Evolutionary conservation across 1,284 basidiomycete species (phyloP).

Genomic region (Lignosus rhinocerotis): DNA sequence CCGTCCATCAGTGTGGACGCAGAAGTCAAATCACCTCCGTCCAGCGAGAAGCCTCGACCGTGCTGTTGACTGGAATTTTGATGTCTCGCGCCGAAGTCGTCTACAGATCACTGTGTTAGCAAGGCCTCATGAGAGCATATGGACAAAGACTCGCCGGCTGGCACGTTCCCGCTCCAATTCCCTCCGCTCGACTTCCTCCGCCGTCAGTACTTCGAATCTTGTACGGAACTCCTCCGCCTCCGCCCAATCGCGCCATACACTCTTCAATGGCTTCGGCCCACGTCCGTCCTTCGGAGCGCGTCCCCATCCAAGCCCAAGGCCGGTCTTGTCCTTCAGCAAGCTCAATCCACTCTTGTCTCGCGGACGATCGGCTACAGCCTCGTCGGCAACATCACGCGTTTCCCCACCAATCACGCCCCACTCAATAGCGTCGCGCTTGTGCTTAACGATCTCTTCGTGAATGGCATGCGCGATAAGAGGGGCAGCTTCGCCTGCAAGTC

Average conservation of each 20-base stretch:
- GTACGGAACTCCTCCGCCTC: slow-evolving; percentile 93
- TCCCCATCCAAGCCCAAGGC: slow-evolving; percentile 70
- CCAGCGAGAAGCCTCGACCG: slow-evolving; percentile 36
- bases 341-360: slow-evolving; percentile 52
- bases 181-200: slow-evolving; percentile 89
- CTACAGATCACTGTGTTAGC: slow-evolving; percentile 35
- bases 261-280: slow-evolving; percentile 81
- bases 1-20: background rate
- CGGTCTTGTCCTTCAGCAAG: slow-evolving; percentile 76
- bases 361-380: slow-evolving; percentile 30
- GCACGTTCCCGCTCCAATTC: slow-evolving; percentile 84
- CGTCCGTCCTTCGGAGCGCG: slow-evolving; percentile 67
- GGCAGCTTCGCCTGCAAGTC: slow-evolving; percentile 84
- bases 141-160: slow-evolving; percentile 42
- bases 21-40: slow-evolving; percentile 9
- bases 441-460: slow-evolving; percentile 92
- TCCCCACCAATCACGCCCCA: slow-evolving; percentile 82
- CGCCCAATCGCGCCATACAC: slow-evolving; percentile 94
- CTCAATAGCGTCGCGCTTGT: slow-evolving; percentile 93
- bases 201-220: slow-evolving; percentile 81
- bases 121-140: slow-evolving; percentile 5
- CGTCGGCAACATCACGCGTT: slow-evolving; percentile 27
- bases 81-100: slow-evolving; percentile 72
- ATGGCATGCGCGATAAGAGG: slow-evolving; percentile 91
- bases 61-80: slow-evolving; percentile 65